Evolutionary conservation across 139 green algal species (phyloP).

Genomic region (Tetraselmis chui): DNA sequence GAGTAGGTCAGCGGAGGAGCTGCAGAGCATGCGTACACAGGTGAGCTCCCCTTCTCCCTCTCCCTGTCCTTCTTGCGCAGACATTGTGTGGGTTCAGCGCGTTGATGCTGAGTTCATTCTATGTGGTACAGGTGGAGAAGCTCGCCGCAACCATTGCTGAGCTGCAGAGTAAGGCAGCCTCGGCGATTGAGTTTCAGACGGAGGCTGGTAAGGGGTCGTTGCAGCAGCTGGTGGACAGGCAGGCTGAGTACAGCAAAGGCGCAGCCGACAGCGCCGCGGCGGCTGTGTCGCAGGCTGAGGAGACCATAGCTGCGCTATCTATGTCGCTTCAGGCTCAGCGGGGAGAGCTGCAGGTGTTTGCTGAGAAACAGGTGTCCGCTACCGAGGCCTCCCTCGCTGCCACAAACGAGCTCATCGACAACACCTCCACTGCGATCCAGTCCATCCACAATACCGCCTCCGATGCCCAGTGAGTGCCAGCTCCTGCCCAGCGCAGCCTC

Average conservation of each 20-base stretch:
- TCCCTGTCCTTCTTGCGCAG: too few species aligned
- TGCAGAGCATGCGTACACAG: neutral
- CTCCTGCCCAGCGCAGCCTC: neutral
- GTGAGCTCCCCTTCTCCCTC: too few species aligned
- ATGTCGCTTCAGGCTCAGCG: neutral
- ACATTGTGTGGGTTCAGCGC: too few species aligned
- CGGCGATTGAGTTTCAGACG: neutral
- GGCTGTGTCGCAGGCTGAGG: neutral
- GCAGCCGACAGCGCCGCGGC: neutral
- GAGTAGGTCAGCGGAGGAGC: neutral
- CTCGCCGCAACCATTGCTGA: neutral
- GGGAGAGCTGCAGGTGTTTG: neutral
- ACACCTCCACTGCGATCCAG: neutral
- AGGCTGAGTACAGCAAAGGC: neutral
- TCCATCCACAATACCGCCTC: neutral
- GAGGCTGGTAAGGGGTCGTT: neutral
- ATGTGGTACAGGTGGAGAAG: too few species aligned
- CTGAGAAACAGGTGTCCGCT: neutral
- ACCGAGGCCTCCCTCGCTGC: neutral
- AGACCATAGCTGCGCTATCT: neutral
- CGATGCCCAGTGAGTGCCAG: neutral
- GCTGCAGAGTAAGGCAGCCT: neutral
- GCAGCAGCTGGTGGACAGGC: neutral
- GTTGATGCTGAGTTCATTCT: too few species aligned
- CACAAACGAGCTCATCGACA: neutral